Conservation (phyloP, 176 grass and related monocot species). For the Typha latifolia region DNA sequence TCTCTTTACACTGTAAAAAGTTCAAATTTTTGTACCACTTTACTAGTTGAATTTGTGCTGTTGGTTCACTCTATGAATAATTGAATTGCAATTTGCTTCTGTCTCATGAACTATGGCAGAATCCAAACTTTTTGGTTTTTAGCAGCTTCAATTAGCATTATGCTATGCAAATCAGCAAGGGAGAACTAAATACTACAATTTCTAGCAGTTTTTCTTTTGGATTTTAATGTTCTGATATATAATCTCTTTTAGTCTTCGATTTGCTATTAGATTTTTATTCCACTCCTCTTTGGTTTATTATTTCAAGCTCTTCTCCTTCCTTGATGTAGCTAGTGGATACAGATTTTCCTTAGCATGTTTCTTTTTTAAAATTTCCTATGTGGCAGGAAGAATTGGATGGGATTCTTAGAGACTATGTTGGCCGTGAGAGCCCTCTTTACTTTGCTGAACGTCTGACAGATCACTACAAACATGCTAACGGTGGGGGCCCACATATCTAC, state of each 20-base stretch:
- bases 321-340: background rate
- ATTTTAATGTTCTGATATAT: background rate
- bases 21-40: too few species aligned
- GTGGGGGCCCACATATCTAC: conserved; percentile 61
- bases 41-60: too few species aligned
- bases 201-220: too few species aligned
- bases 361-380: background rate
- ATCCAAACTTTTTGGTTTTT: background rate
- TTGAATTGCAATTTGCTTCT: too few species aligned
- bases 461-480: conserved; percentile 54
- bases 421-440: conserved; percentile 89
- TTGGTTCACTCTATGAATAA: too few species aligned
- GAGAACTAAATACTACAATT: too few species aligned
- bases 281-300: background rate
- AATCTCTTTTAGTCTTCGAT: background rate
- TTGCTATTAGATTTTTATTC: background rate
- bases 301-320: background rate
- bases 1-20: too few species aligned
- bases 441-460: conserved; percentile 84
- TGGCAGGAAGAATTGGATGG: conserved; percentile 63
- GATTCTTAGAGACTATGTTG: conserved; percentile 86
- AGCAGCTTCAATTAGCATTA: background rate
- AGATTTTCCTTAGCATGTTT: background rate
- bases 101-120: background rate
- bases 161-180: too few species aligned